Conservation (phyloP, 495 filamentous ascomycete species). For the Annulohypoxylon bovei region DNA sequence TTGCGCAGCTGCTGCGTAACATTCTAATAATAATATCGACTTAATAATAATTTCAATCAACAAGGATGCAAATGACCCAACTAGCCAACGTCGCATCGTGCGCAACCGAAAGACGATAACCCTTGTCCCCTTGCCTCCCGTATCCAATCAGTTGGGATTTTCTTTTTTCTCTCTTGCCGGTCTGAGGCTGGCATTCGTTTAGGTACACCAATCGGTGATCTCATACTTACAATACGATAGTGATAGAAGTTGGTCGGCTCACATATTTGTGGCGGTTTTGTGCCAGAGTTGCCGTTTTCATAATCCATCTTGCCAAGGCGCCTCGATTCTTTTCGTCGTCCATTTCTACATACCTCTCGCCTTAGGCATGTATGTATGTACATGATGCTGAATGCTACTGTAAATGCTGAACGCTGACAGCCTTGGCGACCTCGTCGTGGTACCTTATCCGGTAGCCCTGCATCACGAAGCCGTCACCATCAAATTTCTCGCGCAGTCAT, state of each 20-base stretch:
- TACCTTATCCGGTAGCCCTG: not conserved
- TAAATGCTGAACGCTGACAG: not conserved
- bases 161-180: not conserved
- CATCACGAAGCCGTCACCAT: not conserved
- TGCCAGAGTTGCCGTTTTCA: not conserved
- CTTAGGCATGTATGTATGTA: not conserved
- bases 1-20: no score
- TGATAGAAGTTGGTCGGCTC: not conserved
- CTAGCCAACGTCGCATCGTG: not conserved
- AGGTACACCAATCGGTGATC: not conserved
- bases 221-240: not conserved
- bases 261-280: not conserved
- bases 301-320: constrained; percentile 2
- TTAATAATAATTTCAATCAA: constrained; percentile 15
- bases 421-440: not conserved
- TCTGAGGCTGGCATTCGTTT: not conserved
- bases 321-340: not conserved
- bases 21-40: constrained; percentile 10
- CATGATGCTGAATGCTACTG: not conserved
- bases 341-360: not conserved
- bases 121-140: not conserved
- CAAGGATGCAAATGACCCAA: not conserved
- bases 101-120: not conserved
- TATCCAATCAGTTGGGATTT: constrained; percentile 13
- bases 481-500: not conserved